These are phyloP conservation scores for Seiridium cupressi DNA, from an alignment of 2,329 filamentous ascomycete genomes.

Conservation along the genomic window DNA sequence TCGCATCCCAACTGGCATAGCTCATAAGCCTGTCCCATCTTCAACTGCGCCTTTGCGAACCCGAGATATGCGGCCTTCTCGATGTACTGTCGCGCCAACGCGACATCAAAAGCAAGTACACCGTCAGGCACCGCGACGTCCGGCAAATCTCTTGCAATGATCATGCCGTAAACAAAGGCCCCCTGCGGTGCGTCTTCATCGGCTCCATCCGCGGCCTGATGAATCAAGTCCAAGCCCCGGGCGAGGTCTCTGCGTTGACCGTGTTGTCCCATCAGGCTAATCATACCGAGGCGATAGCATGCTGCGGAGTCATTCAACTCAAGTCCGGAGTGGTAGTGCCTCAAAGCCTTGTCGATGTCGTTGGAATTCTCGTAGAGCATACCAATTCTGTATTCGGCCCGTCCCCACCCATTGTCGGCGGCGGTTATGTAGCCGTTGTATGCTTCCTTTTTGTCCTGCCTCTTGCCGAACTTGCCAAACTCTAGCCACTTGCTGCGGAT, in stretches of 20 bases:
- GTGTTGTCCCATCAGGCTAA: slow-evolving; percentile 92
- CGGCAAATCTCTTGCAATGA: slow-evolving; percentile 85
- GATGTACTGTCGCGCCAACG: slow-evolving; percentile 78
- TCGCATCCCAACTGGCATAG: slow-evolving; percentile 91
- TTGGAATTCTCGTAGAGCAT: slow-evolving; percentile 98
- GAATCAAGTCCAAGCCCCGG: slow-evolving; percentile 78
- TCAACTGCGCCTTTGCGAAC: slow-evolving; percentile 93
- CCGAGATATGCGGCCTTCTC: slow-evolving; percentile 96
- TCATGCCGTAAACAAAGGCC: slow-evolving; percentile 93
- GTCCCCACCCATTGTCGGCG: slow-evolving; percentile 80
- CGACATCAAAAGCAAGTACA: slow-evolving; percentile 69
- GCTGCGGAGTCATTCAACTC: slow-evolving; percentile 83
- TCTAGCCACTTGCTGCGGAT: slow-evolving; percentile 96
- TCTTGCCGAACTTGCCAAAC: slow-evolving; percentile 91
- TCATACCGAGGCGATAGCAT: slow-evolving; percentile 88
- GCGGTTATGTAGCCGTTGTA: slow-evolving; percentile 83
- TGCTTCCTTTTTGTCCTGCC: slow-evolving; percentile 91
- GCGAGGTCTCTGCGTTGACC: slow-evolving; percentile 80
- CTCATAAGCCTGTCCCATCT: slow-evolving; percentile 96
- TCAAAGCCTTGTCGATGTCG: slow-evolving; percentile 85
- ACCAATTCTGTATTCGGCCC: slow-evolving; percentile 94
- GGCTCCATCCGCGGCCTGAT: slow-evolving; percentile 76
- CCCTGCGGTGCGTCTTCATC: slow-evolving; percentile 97
- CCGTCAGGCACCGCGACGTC: slow-evolving; percentile 77
- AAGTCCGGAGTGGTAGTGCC: slow-evolving; percentile 84